Conservation (phyloP, 495 filamentous ascomycete species). For the Lentithecium fluviatile region DNA sequence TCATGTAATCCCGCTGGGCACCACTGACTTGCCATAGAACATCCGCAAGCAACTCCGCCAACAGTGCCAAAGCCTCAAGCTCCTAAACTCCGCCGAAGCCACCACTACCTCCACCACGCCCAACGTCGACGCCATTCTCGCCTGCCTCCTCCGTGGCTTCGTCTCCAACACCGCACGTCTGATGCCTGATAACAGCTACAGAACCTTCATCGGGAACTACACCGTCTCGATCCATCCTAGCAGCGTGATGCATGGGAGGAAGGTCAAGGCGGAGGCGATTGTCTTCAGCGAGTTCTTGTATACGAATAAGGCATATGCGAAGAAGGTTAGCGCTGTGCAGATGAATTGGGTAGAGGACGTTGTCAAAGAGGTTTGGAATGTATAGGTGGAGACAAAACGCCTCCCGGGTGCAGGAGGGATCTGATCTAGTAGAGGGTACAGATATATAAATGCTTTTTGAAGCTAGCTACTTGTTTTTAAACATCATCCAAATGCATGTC, state of each 20-base stretch:
- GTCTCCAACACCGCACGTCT: constrained; percentile 78
- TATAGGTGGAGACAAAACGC: background rate
- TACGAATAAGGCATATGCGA: constrained; percentile 87
- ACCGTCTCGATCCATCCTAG: constrained; percentile 86
- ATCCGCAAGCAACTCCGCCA: constrained; percentile 83
- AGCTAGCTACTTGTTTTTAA: background rate
- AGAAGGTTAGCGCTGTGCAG: constrained; percentile 82
- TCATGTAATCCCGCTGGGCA: constrained; percentile 9
- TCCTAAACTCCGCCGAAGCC: constrained; percentile 39
- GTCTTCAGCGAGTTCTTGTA: constrained; percentile 96
- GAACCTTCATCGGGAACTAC: constrained; percentile 79
- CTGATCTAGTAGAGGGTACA: too few species aligned
- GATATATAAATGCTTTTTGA: too few species aligned
- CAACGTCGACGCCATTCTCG: constrained; percentile 59
- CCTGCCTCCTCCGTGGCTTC: constrained; percentile 81
- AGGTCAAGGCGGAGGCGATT: constrained; percentile 87
- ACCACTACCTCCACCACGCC: constrained; percentile 29
- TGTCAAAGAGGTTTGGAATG: constrained; percentile 41
- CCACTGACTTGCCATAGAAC: constrained; percentile 49
- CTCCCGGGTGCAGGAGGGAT: too few species aligned
- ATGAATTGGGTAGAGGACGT: constrained; percentile 81
- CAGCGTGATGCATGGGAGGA: constrained; percentile 80
- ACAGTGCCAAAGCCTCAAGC: constrained; percentile 54
- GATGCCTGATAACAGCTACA: constrained; percentile 80
- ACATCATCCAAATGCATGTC: background rate